Conservation (phyloP, 1,284 basidiomycete genomes). For the Rhodotorula sp. region DNA sequence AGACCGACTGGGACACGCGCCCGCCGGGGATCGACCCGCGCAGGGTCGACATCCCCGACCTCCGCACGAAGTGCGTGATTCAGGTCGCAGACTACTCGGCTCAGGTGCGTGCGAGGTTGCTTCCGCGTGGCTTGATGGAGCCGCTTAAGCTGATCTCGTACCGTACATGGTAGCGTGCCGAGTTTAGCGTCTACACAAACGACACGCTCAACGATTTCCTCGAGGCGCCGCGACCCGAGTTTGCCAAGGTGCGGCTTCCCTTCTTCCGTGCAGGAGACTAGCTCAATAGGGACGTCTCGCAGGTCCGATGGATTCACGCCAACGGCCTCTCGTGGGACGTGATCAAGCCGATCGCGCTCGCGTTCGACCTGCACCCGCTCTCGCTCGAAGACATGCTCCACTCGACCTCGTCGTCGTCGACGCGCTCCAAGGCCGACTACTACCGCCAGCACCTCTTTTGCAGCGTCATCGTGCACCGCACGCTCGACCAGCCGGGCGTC, state of each 20-base stretch:
- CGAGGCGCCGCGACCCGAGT: slow-evolving; percentile 54
- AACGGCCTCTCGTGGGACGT: slow-evolving; percentile 71
- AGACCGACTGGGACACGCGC: slow-evolving; percentile 18
- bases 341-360: slow-evolving; percentile 63
- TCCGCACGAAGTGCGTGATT: slow-evolving; percentile 15
- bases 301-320: slow-evolving; percentile 65
- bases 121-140: neutral
- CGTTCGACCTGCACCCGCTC: slow-evolving; percentile 68
- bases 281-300: neutral
- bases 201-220: slow-evolving; percentile 58
- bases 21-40: slow-evolving; percentile 34
- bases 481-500: slow-evolving; percentile 50
- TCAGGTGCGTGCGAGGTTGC: neutral
- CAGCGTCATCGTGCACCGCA: slow-evolving; percentile 61
- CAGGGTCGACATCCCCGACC: slow-evolving; percentile 28
- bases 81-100: slow-evolving; percentile 28
- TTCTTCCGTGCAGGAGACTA: neutral
- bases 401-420: slow-evolving; percentile 52
- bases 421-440: slow-evolving; percentile 67
- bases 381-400: slow-evolving; percentile 66
- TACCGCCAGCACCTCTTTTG: slow-evolving; percentile 67
- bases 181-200: slow-evolving; percentile 61
- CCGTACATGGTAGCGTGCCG: slow-evolving; percentile 46
- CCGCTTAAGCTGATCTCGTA: neutral
- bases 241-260: slow-evolving; percentile 57